Conservation (phyloP, 352 stramenopile species). For the Pythium coloratum region DNA sequence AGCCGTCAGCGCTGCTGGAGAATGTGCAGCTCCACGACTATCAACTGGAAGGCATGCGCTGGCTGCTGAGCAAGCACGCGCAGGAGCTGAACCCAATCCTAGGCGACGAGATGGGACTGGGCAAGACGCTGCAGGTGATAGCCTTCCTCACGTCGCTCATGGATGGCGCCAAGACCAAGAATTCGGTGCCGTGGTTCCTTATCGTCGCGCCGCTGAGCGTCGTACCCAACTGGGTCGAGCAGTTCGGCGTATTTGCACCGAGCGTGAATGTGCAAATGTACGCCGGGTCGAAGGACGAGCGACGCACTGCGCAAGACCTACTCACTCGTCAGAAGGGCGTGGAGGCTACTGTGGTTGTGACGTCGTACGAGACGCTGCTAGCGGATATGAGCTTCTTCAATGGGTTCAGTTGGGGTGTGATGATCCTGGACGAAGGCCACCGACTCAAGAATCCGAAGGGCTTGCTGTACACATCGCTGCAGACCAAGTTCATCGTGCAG, state of each 20-base stretch:
- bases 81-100: conserved; percentile 73
- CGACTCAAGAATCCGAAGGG: conserved; percentile 85
- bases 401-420: conserved; percentile 46
- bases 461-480: conserved; percentile 50
- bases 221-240: conserved; percentile 83
- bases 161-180: conserved; percentile 17
- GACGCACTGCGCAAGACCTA: conserved; percentile 28
- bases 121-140: conserved; percentile 83
- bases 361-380: conserved; percentile 73
- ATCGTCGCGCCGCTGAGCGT: conserved; percentile 77
- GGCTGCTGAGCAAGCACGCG: conserved; percentile 62
- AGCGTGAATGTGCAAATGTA: conserved; percentile 60
- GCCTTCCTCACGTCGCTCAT: conserved; percentile 60
- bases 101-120: conserved; percentile 82
- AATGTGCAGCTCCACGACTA: conserved; percentile 72
- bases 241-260: conserved; percentile 71
- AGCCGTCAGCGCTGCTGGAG: conserved; percentile 43
- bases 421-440: conserved; percentile 89
- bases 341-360: conserved; percentile 53
- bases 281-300: conserved; percentile 52
- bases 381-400: conserved; percentile 58
- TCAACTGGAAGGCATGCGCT: conserved; percentile 61
- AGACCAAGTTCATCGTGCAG: conserved; percentile 34
- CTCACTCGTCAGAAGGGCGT: background rate
- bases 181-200: conserved; percentile 34